phyloP scores from a whole-genome alignment of 2,329 filamentous ascomycete species.

The Mariannaea elegans region DNA sequence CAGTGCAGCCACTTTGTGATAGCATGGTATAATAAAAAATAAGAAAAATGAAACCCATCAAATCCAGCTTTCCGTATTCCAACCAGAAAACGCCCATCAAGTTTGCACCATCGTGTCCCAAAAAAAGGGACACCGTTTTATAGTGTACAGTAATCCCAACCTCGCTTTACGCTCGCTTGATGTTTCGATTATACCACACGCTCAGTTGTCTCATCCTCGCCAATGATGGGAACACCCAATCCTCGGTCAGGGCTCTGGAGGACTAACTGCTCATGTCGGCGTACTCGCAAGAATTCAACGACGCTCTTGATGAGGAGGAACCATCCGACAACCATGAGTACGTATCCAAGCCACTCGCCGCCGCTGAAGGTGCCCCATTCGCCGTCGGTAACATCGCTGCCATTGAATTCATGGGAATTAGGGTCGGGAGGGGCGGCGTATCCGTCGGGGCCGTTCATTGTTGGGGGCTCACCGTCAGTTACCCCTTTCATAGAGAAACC shows the following conservation, averaged over 20 bases:
- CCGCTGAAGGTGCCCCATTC: constrained; percentile 67
- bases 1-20: constrained; percentile 1
- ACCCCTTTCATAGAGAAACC: constrained; percentile 92
- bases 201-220: constrained; percentile 83
- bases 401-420: constrained; percentile 89
- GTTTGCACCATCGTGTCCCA: constrained; percentile 14
- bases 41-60: constrained; percentile 11
- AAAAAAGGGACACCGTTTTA: constrained; percentile 2
- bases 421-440: constrained; percentile 82
- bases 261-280: constrained; percentile 91
- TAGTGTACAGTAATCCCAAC: constrained; percentile 17
- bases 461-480: constrained; percentile 52
- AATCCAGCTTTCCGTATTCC: constrained; percentile 8
- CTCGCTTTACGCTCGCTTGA: neutral
- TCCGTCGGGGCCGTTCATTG: constrained; percentile 61
- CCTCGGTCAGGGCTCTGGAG: constrained; percentile 92
- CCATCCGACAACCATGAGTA: constrained; percentile 97
- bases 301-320: constrained; percentile 96
- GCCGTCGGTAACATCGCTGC: constrained; percentile 67
- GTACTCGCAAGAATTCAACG: constrained; percentile 86
- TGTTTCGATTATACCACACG: constrained; percentile 68
- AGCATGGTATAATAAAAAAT: neutral
- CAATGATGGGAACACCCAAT: constrained; percentile 84
- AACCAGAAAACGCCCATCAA: constrained; percentile 19
- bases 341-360: constrained; percentile 89